phyloP scores from a whole-genome alignment of 2,329 filamentous ascomycete genomes.

The Penicillium sclerotigenum region DNA sequence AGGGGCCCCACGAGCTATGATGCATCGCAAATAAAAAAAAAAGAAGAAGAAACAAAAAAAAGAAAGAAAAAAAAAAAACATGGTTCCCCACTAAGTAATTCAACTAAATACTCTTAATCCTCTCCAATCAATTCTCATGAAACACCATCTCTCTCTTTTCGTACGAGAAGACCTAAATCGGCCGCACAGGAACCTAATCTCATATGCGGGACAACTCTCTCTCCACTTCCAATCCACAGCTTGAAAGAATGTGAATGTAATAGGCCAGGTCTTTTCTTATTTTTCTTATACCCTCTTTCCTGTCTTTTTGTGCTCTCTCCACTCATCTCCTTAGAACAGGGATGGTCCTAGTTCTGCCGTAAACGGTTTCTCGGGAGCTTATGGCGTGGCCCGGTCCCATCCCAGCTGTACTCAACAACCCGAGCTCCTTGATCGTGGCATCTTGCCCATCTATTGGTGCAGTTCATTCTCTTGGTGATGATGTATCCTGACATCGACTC shows the following conservation, averaged over 20 bases:
- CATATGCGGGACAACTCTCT: not conserved
- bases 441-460: conserved; percentile 29
- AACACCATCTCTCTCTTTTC: conserved; percentile 4
- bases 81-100: conserved; percentile 7
- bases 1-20: conserved; percentile 8
- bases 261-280: not conserved
- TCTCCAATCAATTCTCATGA: conserved; percentile 16
- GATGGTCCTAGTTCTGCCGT: conserved; percentile 12
- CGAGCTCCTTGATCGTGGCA: conserved; percentile 21
- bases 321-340: conserved; percentile 15
- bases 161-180: conserved; percentile 12
- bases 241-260: not conserved
- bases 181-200: conserved; percentile 22
- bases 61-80: not conserved
- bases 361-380: conserved; percentile 24
- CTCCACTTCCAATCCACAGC: conserved; percentile 7
- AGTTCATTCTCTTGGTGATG: conserved; percentile 30
- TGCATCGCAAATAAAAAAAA: not conserved
- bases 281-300: not conserved
- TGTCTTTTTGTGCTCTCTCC: not conserved
- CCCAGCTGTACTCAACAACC: conserved; percentile 28
- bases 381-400: conserved; percentile 24
- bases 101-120: not conserved
- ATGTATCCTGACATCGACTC: conserved; percentile 25
- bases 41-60: not conserved